Evolutionary conservation across 2,329 filamentous ascomycete species (phyloP).

Genomic region (Cordyceps farinosa): DNA sequence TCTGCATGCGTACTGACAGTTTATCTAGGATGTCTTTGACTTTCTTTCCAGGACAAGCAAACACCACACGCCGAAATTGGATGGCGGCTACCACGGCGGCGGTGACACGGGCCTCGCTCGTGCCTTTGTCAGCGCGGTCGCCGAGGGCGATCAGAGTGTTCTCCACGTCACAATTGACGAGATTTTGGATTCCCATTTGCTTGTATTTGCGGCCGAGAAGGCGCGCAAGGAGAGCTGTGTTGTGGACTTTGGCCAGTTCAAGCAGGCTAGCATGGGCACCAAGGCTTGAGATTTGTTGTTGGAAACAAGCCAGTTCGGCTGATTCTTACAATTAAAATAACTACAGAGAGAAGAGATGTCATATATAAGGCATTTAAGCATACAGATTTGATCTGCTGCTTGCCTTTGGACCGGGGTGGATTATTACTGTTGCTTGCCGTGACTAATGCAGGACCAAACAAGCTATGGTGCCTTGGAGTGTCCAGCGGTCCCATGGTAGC

Average conservation of each 20-base stretch:
- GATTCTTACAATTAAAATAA: too few relatives aligned
- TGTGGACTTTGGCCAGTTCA: constrained; percentile 20
- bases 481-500: too few relatives aligned
- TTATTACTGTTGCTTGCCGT: too few relatives aligned
- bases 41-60: constrained; percentile 18
- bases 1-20: background rate
- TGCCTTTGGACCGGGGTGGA: too few relatives aligned
- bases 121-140: constrained; percentile 19
- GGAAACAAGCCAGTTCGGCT: too few relatives aligned
- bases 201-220: constrained; percentile 21
- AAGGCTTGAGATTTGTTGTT: background rate
- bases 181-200: constrained; percentile 20
- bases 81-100: constrained; percentile 21
- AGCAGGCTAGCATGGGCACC: constrained; percentile 1
- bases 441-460: too few relatives aligned
- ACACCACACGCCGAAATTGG: constrained; percentile 18
- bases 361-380: background rate
- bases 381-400: too few relatives aligned
- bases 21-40: constrained; percentile 18
- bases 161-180: constrained; percentile 19
- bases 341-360: too few relatives aligned
- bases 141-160: constrained; percentile 12
- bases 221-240: constrained; percentile 19
- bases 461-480: too few relatives aligned
- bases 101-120: constrained; percentile 20